Base-by-base conservation (phyloP, 78 protist genomes). In the Dictyostelium discoideum region DNA sequence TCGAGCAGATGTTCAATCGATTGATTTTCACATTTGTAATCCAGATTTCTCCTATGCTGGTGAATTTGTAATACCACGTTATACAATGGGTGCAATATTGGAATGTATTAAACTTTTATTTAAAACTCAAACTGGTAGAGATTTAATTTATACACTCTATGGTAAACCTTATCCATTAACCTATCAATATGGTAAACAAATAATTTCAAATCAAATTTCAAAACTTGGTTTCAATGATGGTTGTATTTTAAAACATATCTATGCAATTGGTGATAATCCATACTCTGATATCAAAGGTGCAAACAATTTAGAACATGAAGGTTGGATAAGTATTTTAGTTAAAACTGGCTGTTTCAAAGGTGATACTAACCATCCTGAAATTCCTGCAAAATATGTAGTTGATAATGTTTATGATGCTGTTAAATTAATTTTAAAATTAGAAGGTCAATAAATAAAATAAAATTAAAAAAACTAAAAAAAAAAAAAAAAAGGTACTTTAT, bases 221-320 rank as follows among this genome's bases (percentile, higher is more conserved):
- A 90, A 90, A 42, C 37, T 90, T 14, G 46, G 46, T 26, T 9
- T 29, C 7, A 2, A 26, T 5, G 7, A 29, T 48, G 5, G 63
- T 18, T 60, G 8, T 20, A 60, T 4, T 60, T 87, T 87, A 80
- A 65, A 82, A 63, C 87, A 79, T 50, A 90, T 90, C 54, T 90
- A 90, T 82, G 95, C 95, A 7, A 90, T 90, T 50, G 95, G 95
- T 22, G 95, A 90, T 37, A 90, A 90, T 50, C 95, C 95, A n/a
- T 78, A 90, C 16, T 90, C 95, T 6, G 95, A 90, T 82, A 90
- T 90, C 32, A 80, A 73, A 37, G 95, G 95, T 90, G 95, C 95
- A 7, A 90, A 90, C 20, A 37, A 48, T 65, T 69, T 90, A 22
- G 88, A 90, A 37, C 20, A 29, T 48, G 95, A 90, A 90, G 95